These are phyloP conservation scores for Stemphylium lycopersici DNA, from an alignment of 2,329 filamentous ascomycete species.

Conservation along the genomic window DNA sequence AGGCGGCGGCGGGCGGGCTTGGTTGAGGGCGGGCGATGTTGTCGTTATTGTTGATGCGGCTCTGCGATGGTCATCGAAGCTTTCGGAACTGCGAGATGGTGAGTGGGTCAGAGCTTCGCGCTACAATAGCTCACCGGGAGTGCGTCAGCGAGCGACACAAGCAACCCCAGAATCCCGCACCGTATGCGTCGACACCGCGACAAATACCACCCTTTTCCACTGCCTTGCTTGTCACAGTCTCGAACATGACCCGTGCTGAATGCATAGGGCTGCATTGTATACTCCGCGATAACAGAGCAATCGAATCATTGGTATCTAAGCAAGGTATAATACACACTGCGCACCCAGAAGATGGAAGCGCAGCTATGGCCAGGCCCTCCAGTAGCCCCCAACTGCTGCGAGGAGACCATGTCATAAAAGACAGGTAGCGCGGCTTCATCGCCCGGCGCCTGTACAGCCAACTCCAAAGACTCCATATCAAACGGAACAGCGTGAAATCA, in stretches of 20 bases:
- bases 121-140: constrained; percentile 13
- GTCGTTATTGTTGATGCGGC: constrained; percentile 42
- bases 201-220: too few species aligned
- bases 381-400: constrained; percentile 1
- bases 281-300: not conserved
- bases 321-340: constrained; percentile 18
- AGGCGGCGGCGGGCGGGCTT: constrained; percentile 16
- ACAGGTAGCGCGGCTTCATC: not conserved
- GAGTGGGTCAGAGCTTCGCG: constrained; percentile 27
- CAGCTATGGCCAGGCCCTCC: not conserved
- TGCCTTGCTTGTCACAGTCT: not conserved
- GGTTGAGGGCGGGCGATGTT: constrained; percentile 23
- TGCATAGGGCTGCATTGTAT: not conserved
- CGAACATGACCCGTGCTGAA: not conserved
- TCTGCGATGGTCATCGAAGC: constrained; percentile 42
- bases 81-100: constrained; percentile 31
- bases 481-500: not conserved
- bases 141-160: constrained; percentile 22
- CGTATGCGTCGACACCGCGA: too few species aligned
- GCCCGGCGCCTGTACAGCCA: not conserved
- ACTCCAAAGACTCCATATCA: not conserved
- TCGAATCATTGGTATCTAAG: constrained; percentile 29
- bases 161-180: not conserved
- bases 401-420: not conserved
- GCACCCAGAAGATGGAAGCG: not conserved